Evolutionary conservation across 805 yeast species (phyloP).

Genomic region (Candida pseudofarinosa): DNA sequence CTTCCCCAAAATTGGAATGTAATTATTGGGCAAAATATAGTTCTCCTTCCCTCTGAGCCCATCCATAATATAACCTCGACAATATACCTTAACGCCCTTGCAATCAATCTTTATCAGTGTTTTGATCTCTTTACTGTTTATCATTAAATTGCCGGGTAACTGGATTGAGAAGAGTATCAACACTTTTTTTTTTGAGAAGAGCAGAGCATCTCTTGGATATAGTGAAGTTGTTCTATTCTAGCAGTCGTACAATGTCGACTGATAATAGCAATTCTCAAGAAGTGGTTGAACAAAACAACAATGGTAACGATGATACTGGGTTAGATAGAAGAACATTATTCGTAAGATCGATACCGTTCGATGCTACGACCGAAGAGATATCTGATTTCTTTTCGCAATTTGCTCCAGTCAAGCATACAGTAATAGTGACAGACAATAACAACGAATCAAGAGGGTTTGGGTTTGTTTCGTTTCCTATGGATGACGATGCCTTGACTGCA

Average conservation of each 20-base stretch:
- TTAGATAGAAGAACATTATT: slow-evolving; percentile 67
- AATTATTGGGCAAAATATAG: slow-evolving; percentile 36
- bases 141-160: not conserved
- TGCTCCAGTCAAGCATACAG: slow-evolving; percentile 94
- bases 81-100: not conserved
- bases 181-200: not conserved
- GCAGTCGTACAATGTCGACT: not conserved
- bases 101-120: not conserved
- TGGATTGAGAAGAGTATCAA: not conserved
- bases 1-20: slow-evolving; percentile 28
- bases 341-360: slow-evolving; percentile 78
- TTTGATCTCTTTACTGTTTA: not conserved
- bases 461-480: slow-evolving; percentile 81
- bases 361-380: slow-evolving; percentile 76
- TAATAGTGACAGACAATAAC: slow-evolving; percentile 74
- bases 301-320: slow-evolving; percentile 28
- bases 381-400: slow-evolving; percentile 84
- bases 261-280: not conserved
- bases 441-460: slow-evolving; percentile 91
- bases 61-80: slow-evolving; percentile 3
- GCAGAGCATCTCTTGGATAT: not conserved
- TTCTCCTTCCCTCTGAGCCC: slow-evolving; percentile 1
- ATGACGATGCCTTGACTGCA: slow-evolving; percentile 81
- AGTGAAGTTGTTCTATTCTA: not conserved
- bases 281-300: not conserved